Conservation (phyloP, 805 yeast species). For the Saccharomycopsis sp. region DNA sequence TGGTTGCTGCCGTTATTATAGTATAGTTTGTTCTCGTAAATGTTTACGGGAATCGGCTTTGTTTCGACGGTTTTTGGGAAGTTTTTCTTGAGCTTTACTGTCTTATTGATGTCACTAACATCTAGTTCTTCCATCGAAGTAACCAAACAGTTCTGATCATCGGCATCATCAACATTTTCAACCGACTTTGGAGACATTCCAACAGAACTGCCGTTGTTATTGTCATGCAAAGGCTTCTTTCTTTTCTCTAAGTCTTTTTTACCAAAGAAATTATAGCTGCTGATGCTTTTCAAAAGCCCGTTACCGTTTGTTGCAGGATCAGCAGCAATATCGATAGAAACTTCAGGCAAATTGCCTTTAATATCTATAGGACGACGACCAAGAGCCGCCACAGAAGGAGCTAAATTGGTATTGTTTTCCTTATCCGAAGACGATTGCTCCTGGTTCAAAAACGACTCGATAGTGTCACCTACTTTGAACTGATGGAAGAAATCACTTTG, state of each 20-base stretch:
- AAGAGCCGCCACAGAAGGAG: neutral
- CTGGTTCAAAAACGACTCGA: slow-evolving; percentile 6
- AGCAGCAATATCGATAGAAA: neutral
- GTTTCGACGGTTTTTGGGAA: slow-evolving; percentile 19
- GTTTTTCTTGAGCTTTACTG: neutral
- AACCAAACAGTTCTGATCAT: slow-evolving; percentile 3
- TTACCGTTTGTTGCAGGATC: neutral
- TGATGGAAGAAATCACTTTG: slow-evolving; percentile 20
- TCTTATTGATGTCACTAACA: slow-evolving; percentile 1
- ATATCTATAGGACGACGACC: neutral
- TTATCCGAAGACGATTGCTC: neutral
- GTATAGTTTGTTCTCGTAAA: slow-evolving; percentile 18
- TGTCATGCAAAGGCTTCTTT: neutral
- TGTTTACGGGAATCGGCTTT: slow-evolving; percentile 19
- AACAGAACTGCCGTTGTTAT: neutral
- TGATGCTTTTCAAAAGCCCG: slow-evolving; percentile 16
- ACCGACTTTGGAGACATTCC: neutral
- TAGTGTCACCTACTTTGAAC: slow-evolving; percentile 12
- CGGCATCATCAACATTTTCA: neutral
- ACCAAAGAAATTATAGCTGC: slow-evolving; percentile 15
- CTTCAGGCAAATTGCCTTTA: slow-evolving; percentile 2
- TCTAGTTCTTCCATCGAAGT: neutral
- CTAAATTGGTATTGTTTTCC: neutral
- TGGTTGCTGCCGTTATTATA: neutral
- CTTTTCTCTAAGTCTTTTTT: slow-evolving; percentile 1